A percentile compares a stretch with the other conserved stretches of the same genome.
Conservation (phyloP, 2,329 filamentous ascomycete genomes). For the Stenocarpella maydis region DNA sequence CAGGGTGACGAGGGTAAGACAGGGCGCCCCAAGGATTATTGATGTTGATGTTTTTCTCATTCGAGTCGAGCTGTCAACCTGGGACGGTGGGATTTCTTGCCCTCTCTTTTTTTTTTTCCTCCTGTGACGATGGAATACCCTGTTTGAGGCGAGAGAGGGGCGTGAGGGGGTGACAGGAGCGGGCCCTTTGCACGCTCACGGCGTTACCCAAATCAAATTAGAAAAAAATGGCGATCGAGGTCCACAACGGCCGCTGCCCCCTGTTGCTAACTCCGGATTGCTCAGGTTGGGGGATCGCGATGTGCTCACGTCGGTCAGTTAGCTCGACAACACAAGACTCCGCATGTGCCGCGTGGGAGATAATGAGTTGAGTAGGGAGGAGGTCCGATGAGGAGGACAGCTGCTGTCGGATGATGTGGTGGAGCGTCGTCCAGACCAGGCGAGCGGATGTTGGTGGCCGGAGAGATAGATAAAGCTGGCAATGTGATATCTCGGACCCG, state of each 20-base stretch:
- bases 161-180: constrained; percentile 33
- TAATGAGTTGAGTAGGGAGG: neutral
- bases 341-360: neutral
- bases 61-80: constrained; percentile 27
- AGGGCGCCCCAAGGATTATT: constrained; percentile 22
- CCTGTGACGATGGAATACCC: constrained; percentile 21
- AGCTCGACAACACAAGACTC: constrained; percentile 4
- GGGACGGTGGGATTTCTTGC: constrained; percentile 8
- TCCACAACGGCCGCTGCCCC: constrained; percentile 30
- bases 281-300: constrained; percentile 27
- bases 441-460: neutral
- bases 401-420: neutral
- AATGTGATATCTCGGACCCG: constrained; percentile 17
- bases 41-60: constrained; percentile 32
- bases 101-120: constrained; percentile 31
- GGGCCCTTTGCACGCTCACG: constrained; percentile 29
- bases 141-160: constrained; percentile 23
- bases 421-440: neutral
- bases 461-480: neutral
- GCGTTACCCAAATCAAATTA: constrained; percentile 16
- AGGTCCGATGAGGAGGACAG: neutral
- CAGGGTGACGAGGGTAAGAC: constrained; percentile 21
- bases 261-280: constrained; percentile 32
- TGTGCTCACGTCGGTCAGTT: neutral
- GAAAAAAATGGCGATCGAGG: constrained; percentile 33